Base-by-base conservation (phyloP, 345 rosid species). In the Litchi chinensis region DNA sequence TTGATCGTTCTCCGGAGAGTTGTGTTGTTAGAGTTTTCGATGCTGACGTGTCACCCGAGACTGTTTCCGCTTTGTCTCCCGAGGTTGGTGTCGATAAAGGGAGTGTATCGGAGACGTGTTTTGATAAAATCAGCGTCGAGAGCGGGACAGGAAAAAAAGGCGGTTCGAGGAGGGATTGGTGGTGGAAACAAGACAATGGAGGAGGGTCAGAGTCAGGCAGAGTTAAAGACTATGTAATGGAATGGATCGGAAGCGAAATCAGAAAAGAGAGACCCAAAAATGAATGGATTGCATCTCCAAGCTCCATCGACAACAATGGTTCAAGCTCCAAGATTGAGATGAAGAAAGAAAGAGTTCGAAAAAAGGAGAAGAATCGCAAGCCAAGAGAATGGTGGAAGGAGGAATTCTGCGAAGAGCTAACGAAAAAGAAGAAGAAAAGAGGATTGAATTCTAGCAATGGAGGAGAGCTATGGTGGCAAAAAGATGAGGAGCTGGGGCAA, bases 311-410 rank as follows among this genome's bases (percentile, higher is more conserved):
- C 7, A 80, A 79, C 64, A 82, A 79, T 68, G 82, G 56, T 32
- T 79, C 83, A 66, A 76, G 64, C 65, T 75, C 86, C 0, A 83
- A 87, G 50, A 52, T 78, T 22, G 86, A 84, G 82, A 71, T 83
- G 68, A 89, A 87, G 79, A 88, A 87, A 85, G 86, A 81, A 50
- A 83, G 71, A 70, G 57, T 85, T 67, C 50, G 83, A 50, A 89
- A 76, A 82, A 86, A 87, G 73, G 88, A 83, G 63, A 87, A 88
- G 84, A 89, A 74, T 56, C 79, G 97, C 68, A 90, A 85, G 84
- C 94, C 97, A 8, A 87, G 91, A 76, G 94, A 92, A 28, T 92
- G 97, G 97, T 92, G 97, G 97, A 92, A 90, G 73, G 97, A 92
- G 62, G 97, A 92, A 82, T 92, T 89, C 76, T 92, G 94, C 7